A percentile compares a stretch with the other conserved stretches of the same genome.
Conservation (phyloP, 768 basidiomycete species). For the Dendrothele bispora region DNA sequence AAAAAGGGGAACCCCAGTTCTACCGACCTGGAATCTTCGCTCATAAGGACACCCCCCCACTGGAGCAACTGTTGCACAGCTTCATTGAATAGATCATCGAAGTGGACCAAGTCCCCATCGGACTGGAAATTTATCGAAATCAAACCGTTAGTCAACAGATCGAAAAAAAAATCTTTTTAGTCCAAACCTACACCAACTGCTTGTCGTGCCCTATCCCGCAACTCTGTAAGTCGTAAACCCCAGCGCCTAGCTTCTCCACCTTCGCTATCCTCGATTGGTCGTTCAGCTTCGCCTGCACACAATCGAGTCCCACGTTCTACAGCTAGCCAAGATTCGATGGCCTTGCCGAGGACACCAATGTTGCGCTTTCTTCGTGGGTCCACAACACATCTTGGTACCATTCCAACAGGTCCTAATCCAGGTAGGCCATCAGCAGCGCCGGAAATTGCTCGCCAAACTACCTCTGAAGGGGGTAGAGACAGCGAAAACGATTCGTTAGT, state of each 20-base stretch:
- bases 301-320: slow-evolving; percentile 63
- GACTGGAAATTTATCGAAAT: not conserved
- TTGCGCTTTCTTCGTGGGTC: slow-evolving; percentile 74
- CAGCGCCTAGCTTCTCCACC: slow-evolving; percentile 75
- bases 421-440: slow-evolving; percentile 66
- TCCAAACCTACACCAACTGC: slow-evolving; percentile 44
- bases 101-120: slow-evolving; percentile 26
- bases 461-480: slow-evolving; percentile 38
- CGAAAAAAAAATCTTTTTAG: slow-evolving; percentile 8
- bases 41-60: slow-evolving; percentile 72
- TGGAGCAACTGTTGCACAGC: slow-evolving; percentile 75
- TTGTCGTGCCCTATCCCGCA: slow-evolving; percentile 62
- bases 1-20: too few species aligned
- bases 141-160: slow-evolving; percentile 14
- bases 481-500: slow-evolving; percentile 38
- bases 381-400: slow-evolving; percentile 75
- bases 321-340: slow-evolving; percentile 63
- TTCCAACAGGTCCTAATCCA: slow-evolving; percentile 70
- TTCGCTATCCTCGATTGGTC: slow-evolving; percentile 40
- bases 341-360: slow-evolving; percentile 74
- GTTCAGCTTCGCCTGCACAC: slow-evolving; percentile 50
- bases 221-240: slow-evolving; percentile 62
- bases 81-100: slow-evolving; percentile 75
- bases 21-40: slow-evolving; percentile 64
- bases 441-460: slow-evolving; percentile 48